phyloP scores from a whole-genome alignment of 2,329 filamentous ascomycete species.

The Cladosporium sp. region DNA sequence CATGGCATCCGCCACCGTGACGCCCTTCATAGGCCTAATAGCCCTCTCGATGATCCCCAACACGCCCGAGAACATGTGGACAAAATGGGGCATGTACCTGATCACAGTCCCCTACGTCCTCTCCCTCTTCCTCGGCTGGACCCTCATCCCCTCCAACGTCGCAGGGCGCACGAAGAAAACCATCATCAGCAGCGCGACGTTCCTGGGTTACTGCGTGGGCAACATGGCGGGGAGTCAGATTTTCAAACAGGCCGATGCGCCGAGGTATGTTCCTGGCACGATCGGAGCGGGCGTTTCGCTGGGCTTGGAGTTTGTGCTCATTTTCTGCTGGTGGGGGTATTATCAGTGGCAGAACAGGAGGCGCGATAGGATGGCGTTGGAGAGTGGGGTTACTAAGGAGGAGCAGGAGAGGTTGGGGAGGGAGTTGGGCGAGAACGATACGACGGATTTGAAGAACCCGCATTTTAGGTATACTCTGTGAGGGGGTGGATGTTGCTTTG shows the following conservation, averaged over 20 bases:
- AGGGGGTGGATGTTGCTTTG: too few species aligned
- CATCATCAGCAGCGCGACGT: slow-evolving; percentile 42
- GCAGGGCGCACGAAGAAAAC: slow-evolving; percentile 46
- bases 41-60: slow-evolving; percentile 33
- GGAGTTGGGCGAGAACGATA: slow-evolving; percentile 65
- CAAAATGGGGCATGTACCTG: slow-evolving; percentile 34
- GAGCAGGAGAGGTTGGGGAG: slow-evolving; percentile 62
- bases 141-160: slow-evolving; percentile 41
- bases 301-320: slow-evolving; percentile 30
- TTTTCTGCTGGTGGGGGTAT: slow-evolving; percentile 37
- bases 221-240: slow-evolving; percentile 47
- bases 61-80: slow-evolving; percentile 30
- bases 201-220: slow-evolving; percentile 45
- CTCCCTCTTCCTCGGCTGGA: slow-evolving; percentile 32
- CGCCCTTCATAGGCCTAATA: slow-evolving; percentile 33
- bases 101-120: slow-evolving; percentile 32
- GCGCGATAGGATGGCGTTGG: slow-evolving; percentile 21
- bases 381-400: slow-evolving; percentile 40
- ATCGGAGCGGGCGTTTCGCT: slow-evolving; percentile 35
- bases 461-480: slow-evolving; percentile 26
- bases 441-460: slow-evolving; percentile 54
- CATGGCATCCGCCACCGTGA: slow-evolving; percentile 29
- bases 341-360: slow-evolving; percentile 38
- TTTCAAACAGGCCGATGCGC: slow-evolving; percentile 41
- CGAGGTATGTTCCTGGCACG: slow-evolving; percentile 43